phyloP scores from a whole-genome alignment of 169 alveolate species.

The Eimeria brunetti region DNA sequence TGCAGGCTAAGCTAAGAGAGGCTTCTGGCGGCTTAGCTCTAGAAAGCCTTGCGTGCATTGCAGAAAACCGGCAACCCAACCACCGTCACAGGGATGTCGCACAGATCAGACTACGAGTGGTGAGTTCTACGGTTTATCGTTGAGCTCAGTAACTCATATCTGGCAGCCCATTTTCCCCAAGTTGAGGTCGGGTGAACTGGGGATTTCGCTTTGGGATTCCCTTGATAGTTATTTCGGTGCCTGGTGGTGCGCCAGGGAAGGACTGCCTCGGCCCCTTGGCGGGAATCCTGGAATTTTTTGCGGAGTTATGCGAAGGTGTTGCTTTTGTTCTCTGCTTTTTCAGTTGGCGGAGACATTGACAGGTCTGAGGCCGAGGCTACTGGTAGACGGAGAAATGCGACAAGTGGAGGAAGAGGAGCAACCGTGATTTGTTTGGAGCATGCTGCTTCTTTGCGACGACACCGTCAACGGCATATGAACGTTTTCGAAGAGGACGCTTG shows the following conservation, averaged over 20 bases:
- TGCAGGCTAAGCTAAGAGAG: not conserved
- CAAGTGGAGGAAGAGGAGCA: not conserved
- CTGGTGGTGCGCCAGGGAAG: not conserved
- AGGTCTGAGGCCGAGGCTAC: not conserved
- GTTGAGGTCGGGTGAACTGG: not conserved
- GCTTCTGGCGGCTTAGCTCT: not conserved
- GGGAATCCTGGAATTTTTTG: not conserved
- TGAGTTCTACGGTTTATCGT: not conserved
- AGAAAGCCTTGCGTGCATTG: not conserved
- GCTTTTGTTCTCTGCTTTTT: not conserved
- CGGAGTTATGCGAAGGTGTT: not conserved
- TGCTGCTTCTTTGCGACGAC: not conserved
- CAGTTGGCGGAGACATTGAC: not conserved
- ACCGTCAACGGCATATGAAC: not conserved
- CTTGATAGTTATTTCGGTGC: not conserved
- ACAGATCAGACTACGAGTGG: not conserved
- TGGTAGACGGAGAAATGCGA: conserved; percentile 13
- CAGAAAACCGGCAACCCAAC: not conserved
- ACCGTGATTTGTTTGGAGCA: not conserved
- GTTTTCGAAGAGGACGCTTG: not conserved
- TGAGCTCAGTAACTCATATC: not conserved
- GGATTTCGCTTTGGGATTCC: not conserved
- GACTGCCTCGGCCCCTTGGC: not conserved
- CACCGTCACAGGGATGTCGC: not conserved
- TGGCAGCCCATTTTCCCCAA: not conserved